Evolutionary conservation across 2,329 filamentous ascomycete species (phyloP), one percentile per base, ranked within the genome.

Genomic region (Apiospora sp.): DNA sequence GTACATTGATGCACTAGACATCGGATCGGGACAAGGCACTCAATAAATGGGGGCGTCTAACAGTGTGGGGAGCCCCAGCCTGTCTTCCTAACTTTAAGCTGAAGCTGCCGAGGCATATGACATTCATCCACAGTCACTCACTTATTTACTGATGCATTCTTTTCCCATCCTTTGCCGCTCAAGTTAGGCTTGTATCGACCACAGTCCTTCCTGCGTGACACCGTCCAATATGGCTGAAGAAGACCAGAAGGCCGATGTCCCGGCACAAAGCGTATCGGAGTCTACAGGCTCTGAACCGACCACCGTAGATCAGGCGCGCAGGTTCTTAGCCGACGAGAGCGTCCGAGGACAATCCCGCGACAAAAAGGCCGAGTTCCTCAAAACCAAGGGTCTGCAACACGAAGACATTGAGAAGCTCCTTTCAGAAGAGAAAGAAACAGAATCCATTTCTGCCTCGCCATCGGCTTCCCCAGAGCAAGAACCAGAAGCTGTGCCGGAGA

Each of bases 331-430:
- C 69, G 92, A 97, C 73, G 90, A 93, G 10, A 86, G 87, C 27
- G 93, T 98, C 72, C 90, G 88, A 73, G 85, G 92, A 81, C 90
- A 92, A 46, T 86, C 92, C 0, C 86, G 87, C 64, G 92, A 94
- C 72, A 92, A 91, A 82, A 97, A 97, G 84, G 85, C 89, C 27
- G 88, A 89, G 10, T 98, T 98, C 77, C 84, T 98, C 1, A 88
- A 91, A 78, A 90, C 89, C 69, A 98, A 98, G 81, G 94, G 94
- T 4, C 84, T 98, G 10, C 84, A 83, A 4, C 84, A 88, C 5
- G 86, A 87, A 44, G 91, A 96, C 74, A 94, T 97, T 74, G 85
- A 93, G 76, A 84, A 85, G 69, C 85, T 97, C 10, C 83, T 98
- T 24, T 74, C 58, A 24, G 71, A 72, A 27, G 44, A 68, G 37